These are phyloP conservation scores for Gremmenia infestans DNA, from an alignment of 2,329 filamentous ascomycete species.

Conservation along the genomic window DNA sequence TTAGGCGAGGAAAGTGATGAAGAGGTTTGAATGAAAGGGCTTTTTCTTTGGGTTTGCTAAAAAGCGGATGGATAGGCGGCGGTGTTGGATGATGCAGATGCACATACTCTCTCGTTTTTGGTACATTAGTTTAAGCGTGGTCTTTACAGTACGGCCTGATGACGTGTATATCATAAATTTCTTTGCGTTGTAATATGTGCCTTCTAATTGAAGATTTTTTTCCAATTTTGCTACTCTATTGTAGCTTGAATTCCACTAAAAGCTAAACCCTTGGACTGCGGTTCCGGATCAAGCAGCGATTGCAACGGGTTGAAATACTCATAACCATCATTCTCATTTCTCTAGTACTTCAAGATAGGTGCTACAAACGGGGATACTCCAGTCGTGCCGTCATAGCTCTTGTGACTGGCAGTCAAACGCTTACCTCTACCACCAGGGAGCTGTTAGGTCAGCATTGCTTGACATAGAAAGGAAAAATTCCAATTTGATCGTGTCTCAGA, in stretches of 20 bases:
- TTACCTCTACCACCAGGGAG: slow-evolving; percentile 61
- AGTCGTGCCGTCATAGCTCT: slow-evolving; percentile 47
- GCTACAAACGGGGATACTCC: slow-evolving; percentile 53
- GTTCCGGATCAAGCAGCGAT: not conserved
- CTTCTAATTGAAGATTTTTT: not conserved
- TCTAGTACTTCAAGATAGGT: slow-evolving; percentile 45
- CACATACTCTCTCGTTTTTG: slow-evolving; percentile 1
- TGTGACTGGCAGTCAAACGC: slow-evolving; percentile 48
- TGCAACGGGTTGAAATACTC: slow-evolving; percentile 50
- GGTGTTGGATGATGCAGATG: not conserved
- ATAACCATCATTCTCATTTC: slow-evolving; percentile 45
- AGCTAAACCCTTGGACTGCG: not conserved
- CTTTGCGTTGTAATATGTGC: not conserved
- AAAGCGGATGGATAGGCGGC: not conserved
- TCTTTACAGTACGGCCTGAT: not conserved
- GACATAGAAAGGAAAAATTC: no score
- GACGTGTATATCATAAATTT: not conserved
- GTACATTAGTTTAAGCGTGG: slow-evolving; percentile 1
- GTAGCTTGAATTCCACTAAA: no score
- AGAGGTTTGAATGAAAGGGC: slow-evolving; percentile 51
- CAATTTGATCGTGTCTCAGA: no score
- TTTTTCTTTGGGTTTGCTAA: not conserved
- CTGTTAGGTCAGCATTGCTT: no score
- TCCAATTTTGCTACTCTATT: no score
- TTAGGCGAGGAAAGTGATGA: slow-evolving; percentile 92